Evolutionary conservation across 768 basidiomycete genomes (phyloP).

Genomic region (Agrocybe praecox): DNA sequence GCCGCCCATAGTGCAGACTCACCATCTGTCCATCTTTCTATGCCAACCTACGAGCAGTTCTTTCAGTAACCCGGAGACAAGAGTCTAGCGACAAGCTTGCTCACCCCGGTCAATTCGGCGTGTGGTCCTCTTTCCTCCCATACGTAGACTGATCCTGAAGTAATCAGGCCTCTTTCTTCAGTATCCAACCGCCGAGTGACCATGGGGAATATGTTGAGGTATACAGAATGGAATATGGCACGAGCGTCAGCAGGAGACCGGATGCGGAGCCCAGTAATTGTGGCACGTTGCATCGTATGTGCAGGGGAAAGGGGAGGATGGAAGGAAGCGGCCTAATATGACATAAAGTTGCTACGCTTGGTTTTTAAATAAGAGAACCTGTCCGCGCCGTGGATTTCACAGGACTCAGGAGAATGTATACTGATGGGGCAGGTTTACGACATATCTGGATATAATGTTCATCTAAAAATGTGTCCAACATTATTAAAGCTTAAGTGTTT

Average conservation of each 20-base stretch:
- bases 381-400: slow-evolving; percentile 28
- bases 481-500: slow-evolving; percentile 61
- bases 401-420: slow-evolving; percentile 35
- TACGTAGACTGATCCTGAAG: slow-evolving; percentile 79
- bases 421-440: slow-evolving; percentile 45
- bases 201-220: slow-evolving; percentile 69
- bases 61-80: background rate
- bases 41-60: slow-evolving; percentile 56
- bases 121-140: slow-evolving; percentile 84
- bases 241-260: slow-evolving; percentile 55
- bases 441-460: slow-evolving; percentile 34
- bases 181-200: slow-evolving; percentile 76
- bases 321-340: slow-evolving; percentile 22
- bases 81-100: slow-evolving; percentile 17
- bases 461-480: slow-evolving; percentile 37
- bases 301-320: slow-evolving; percentile 14
- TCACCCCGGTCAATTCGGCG: slow-evolving; percentile 72
- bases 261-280: slow-evolving; percentile 52
- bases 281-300: slow-evolving; percentile 48
- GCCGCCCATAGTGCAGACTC: slow-evolving; percentile 14
- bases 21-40: slow-evolving; percentile 84
- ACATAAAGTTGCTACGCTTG: slow-evolving; percentile 21
- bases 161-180: slow-evolving; percentile 71
- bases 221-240: slow-evolving; percentile 75
- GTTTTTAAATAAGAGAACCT: slow-evolving; percentile 35